These are phyloP conservation scores for Xylaria venustula DNA, from an alignment of 495 filamentous ascomycete species.

Conservation along the genomic window DNA sequence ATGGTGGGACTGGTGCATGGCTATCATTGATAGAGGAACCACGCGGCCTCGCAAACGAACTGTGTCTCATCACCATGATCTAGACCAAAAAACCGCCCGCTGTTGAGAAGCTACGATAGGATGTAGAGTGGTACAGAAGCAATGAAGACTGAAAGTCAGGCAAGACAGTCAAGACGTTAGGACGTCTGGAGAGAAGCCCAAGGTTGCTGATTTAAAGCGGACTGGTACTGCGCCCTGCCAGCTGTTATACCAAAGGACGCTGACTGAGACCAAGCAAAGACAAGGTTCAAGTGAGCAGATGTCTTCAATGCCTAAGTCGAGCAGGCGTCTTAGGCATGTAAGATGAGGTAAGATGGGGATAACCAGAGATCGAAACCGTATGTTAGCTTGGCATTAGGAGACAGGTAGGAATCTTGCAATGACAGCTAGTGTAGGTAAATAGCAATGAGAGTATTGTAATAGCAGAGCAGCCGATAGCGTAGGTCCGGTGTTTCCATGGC, in stretches of 20 bases:
- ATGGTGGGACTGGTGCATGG: constrained; percentile 36
- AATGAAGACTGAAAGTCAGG: neutral
- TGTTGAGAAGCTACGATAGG: constrained; percentile 17
- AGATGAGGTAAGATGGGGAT: constrained; percentile 22
- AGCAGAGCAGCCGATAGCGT: constrained; percentile 17
- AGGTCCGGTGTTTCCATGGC: constrained; percentile 23
- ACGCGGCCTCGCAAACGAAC: constrained; percentile 18
- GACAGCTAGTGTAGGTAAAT: neutral
- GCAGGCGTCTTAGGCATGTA: constrained; percentile 13
- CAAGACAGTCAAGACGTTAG: neutral
- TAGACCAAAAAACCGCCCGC: constrained; percentile 6
- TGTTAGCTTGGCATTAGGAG: constrained; percentile 13
- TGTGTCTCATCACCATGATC: constrained; percentile 24
- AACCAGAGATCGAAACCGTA: constrained; percentile 6
- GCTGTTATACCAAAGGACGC: neutral
- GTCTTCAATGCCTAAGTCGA: constrained; percentile 6
- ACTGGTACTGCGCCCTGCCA: constrained; percentile 3
- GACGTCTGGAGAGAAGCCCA: neutral
- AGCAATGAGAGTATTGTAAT: constrained; percentile 6
- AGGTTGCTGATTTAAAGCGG: neutral
- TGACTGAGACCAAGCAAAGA: constrained; percentile 1
- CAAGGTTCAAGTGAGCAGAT: constrained; percentile 3
- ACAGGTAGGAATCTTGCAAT: constrained; percentile 10
- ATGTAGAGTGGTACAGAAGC: neutral
- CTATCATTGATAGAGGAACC: constrained; percentile 15